phyloP scores from a whole-genome alignment of 805 yeast species.

The Metschnikowia gelsemii region DNA sequence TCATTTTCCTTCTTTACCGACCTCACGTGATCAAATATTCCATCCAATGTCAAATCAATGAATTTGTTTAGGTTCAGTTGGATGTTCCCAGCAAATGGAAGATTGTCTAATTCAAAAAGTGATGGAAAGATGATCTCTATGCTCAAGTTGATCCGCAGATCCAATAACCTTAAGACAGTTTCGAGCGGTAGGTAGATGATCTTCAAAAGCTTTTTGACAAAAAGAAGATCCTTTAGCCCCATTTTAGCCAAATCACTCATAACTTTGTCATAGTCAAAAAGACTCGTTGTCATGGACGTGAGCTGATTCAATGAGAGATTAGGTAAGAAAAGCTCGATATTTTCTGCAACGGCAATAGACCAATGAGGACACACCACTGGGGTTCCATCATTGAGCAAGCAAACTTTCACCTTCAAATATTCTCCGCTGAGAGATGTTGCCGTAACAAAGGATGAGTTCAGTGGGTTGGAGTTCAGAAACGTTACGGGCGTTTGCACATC shows the following conservation, averaged over 20 bases:
- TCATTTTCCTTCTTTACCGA: conserved; percentile 28
- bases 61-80: conserved; percentile 62
- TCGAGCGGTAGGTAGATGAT: conserved; percentile 59
- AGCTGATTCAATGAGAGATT: conserved; percentile 53
- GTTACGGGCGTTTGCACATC: conserved; percentile 11
- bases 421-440: conserved; percentile 87
- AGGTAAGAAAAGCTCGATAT: conserved; percentile 58
- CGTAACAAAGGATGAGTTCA: conserved; percentile 69
- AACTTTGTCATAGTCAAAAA: conserved; percentile 42
- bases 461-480: conserved; percentile 19
- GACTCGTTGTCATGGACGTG: conserved; percentile 36
- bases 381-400: conserved; percentile 76
- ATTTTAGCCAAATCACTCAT: conserved; percentile 39
- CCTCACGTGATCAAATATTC: conserved; percentile 75
- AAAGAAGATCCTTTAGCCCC: conserved; percentile 35
- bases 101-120: conserved; percentile 35
- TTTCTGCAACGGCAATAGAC: conserved; percentile 50
- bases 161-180: conserved; percentile 54
- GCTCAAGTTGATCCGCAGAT: conserved; percentile 61
- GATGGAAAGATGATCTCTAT: conserved; percentile 80
- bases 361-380: conserved; percentile 78
- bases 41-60: conserved; percentile 69
- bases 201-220: conserved; percentile 45
- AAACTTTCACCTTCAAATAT: conserved; percentile 67
- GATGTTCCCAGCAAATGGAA: conserved; percentile 43